These are phyloP conservation scores for Microcos paniculata DNA, from an alignment of 345 rosid genomes.

Conservation along the genomic window DNA sequence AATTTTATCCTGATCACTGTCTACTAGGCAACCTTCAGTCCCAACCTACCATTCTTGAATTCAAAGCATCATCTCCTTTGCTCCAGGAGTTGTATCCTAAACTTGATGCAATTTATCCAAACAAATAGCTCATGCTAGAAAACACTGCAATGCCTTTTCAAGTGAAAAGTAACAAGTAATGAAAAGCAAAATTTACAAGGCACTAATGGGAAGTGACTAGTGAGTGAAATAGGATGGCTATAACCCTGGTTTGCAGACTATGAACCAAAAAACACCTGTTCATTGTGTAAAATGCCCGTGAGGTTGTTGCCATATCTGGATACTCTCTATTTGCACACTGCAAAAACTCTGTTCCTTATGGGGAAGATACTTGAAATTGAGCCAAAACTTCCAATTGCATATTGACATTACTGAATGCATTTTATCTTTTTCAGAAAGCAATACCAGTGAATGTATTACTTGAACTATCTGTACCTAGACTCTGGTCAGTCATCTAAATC, in stretches of 20 bases:
- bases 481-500: no score
- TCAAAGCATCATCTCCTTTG: not conserved
- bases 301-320: not conserved
- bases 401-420: not conserved
- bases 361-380: slow-evolving; percentile 5
- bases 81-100: not conserved
- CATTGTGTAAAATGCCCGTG: not conserved
- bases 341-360: not conserved
- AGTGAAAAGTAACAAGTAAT: not conserved
- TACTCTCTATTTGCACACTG: not conserved
- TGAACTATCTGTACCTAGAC: no score
- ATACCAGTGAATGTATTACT: no score
- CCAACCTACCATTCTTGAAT: slow-evolving; percentile 16
- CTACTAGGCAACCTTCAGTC: not conserved
- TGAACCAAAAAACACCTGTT: not conserved
- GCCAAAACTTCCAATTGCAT: not conserved
- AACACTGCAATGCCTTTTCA: not conserved
- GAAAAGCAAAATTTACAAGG: not conserved
- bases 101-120: not conserved
- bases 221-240: not conserved
- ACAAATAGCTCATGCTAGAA: not conserved
- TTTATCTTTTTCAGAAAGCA: no score
- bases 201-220: not conserved
- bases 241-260: not conserved
- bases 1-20: not conserved